A percentile compares a stretch with the other conserved stretches of the same genome.
Conservation (phyloP, 2,329 filamentous ascomycete species). For the Chaetoscypha palmicola region DNA sequence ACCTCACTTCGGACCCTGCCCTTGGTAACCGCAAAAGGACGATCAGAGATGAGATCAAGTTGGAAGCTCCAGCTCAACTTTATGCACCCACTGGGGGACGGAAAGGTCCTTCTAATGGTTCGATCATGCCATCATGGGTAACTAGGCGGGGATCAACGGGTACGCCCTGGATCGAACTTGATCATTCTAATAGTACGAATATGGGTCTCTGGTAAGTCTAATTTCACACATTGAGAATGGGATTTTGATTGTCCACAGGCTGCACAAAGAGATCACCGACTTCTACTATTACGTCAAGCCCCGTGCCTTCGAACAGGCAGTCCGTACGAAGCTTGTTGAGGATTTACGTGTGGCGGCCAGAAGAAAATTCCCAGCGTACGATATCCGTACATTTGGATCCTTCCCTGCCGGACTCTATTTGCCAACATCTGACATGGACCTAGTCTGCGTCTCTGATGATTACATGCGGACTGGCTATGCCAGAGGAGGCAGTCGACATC, state of each 20-base stretch:
- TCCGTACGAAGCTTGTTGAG: constrained; percentile 66
- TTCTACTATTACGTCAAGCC: constrained; percentile 84
- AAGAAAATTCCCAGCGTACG: constrained; percentile 46
- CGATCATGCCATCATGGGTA: constrained; percentile 39
- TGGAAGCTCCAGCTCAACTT: constrained; percentile 24
- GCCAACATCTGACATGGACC: constrained; percentile 84
- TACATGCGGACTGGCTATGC: constrained; percentile 38
- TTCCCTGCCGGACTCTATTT: constrained; percentile 76
- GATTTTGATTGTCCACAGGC: constrained; percentile 39
- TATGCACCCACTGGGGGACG: constrained; percentile 19
- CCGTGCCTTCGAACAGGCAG: constrained; percentile 64
- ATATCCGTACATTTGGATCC: constrained; percentile 79
- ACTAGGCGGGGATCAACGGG: constrained; percentile 31
- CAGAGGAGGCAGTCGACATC: constrained; percentile 21
- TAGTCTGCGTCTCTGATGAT: constrained; percentile 65
- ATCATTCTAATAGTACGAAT: constrained; percentile 47
- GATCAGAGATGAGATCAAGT: constrained; percentile 54
- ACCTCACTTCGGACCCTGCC: constrained; percentile 35
- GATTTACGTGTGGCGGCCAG: constrained; percentile 58
- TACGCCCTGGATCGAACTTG: constrained; percentile 56
- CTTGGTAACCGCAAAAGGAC: constrained; percentile 69
- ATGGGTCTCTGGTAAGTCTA: constrained; percentile 50
- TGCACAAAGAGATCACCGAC: constrained; percentile 85
- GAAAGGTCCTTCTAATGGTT: constrained; percentile 17
- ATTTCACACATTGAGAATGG: constrained; percentile 3